A percentile compares a stretch with the other conserved stretches of the same genome.
Conservation (phyloP, 768 basidiomycete species). For the Hygrophorus russula region DNA sequence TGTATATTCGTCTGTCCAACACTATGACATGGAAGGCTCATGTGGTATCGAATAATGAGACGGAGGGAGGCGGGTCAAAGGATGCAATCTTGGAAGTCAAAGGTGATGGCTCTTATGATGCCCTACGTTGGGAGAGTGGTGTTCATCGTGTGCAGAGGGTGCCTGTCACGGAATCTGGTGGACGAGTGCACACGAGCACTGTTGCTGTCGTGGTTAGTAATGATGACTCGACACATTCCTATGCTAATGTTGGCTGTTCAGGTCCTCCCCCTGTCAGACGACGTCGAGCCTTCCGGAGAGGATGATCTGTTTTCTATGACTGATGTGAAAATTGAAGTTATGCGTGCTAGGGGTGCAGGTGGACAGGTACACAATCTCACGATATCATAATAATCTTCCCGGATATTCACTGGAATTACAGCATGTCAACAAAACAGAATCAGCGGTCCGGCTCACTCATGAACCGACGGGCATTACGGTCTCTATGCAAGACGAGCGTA, state of each 20-base stretch:
- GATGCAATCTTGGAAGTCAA: slow-evolving; percentile 75
- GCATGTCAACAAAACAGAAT: slow-evolving; percentile 99
- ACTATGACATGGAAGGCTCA: slow-evolving; percentile 46
- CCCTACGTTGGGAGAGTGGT: slow-evolving; percentile 82
- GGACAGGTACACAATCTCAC: slow-evolving; percentile 58
- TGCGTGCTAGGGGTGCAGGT: slow-evolving; percentile 94
- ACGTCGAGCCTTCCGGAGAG: slow-evolving; percentile 44
- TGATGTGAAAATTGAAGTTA: slow-evolving; percentile 86
- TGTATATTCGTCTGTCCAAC: slow-evolving; percentile 68
- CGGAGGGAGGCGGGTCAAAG: slow-evolving; percentile 55
- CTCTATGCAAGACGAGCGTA: slow-evolving; percentile 96
- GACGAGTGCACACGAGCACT: slow-evolving; percentile 87
- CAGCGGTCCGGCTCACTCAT: slow-evolving; percentile 91
- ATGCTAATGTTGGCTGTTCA: not conserved
- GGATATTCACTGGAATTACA: slow-evolving; percentile 17
- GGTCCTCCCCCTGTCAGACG: slow-evolving; percentile 71
- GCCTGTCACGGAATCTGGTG: slow-evolving; percentile 80
- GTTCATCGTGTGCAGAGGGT: slow-evolving; percentile 95
- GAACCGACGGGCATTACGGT: slow-evolving; percentile 88
- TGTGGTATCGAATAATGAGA: slow-evolving; percentile 44
- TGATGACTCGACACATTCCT: not conserved
- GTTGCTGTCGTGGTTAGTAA: slow-evolving; percentile 69
- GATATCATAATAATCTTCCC: not conserved
- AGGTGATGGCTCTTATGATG: slow-evolving; percentile 69
- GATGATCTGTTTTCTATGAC: slow-evolving; percentile 58